These are phyloP conservation scores for Ogataea henricii DNA, from an alignment of 805 yeast species.

Conservation along the genomic window DNA sequence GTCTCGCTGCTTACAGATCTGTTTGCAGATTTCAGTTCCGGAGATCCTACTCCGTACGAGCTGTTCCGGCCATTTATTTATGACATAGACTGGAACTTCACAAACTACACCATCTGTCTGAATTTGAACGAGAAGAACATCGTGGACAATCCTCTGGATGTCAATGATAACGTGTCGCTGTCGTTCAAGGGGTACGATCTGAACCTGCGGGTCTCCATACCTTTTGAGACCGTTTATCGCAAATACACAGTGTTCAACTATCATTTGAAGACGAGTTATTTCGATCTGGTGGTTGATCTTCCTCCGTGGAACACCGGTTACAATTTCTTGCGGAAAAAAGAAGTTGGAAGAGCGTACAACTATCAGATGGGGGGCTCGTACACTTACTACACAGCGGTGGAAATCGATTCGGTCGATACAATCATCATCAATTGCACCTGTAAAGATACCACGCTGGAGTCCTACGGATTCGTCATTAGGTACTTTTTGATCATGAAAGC, in stretches of 20 bases:
- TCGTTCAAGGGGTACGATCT: constrained; percentile 69
- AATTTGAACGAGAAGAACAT: constrained; percentile 88
- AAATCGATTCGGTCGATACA: constrained; percentile 68
- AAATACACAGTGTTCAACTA: constrained; percentile 55
- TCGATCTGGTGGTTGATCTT: constrained; percentile 65
- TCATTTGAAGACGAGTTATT: constrained; percentile 53
- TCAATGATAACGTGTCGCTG: constrained; percentile 74
- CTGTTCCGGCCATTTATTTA: constrained; percentile 73
- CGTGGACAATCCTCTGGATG: constrained; percentile 84
- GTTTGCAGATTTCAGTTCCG: constrained; percentile 73
- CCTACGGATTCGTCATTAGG: constrained; percentile 78
- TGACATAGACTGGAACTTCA: constrained; percentile 57
- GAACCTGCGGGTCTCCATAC: constrained; percentile 50
- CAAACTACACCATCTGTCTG: constrained; percentile 59
- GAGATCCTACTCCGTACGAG: constrained; percentile 71
- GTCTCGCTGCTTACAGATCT: constrained; percentile 70
- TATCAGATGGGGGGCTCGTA: constrained; percentile 67
- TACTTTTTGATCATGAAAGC: constrained; percentile 76
- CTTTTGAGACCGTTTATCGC: constrained; percentile 55
- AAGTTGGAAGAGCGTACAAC: constrained; percentile 67
- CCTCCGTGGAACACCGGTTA: constrained; percentile 93
- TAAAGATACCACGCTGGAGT: constrained; percentile 63
- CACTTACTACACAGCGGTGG: constrained; percentile 57
- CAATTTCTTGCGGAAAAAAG: constrained; percentile 62
- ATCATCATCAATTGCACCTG: constrained; percentile 66